Conservation (phyloP, 2,329 filamentous ascomycete species). For the Scopulariopsis brevicaulis region DNA sequence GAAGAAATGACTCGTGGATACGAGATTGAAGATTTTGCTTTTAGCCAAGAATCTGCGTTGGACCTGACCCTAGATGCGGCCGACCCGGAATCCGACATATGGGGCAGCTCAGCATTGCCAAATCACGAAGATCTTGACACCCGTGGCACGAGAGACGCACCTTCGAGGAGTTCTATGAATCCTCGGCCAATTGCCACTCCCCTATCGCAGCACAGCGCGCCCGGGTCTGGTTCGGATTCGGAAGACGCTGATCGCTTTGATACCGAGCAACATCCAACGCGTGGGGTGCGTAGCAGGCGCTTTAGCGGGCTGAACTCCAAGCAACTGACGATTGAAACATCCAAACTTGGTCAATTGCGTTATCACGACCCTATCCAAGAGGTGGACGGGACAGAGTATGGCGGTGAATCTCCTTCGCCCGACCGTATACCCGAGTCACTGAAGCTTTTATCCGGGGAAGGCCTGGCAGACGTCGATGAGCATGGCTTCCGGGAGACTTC, state of each 20-base stretch:
- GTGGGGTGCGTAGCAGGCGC: slow-evolving; percentile 61
- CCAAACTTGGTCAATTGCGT: neutral
- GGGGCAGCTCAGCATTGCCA: neutral
- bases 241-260: slow-evolving; percentile 8
- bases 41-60: slow-evolving; percentile 24
- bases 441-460: neutral
- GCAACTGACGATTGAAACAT: slow-evolving; percentile 82
- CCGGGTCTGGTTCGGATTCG: slow-evolving; percentile 18
- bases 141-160: neutral
- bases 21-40: slow-evolving; percentile 71
- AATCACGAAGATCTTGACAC: neutral
- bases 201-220: neutral
- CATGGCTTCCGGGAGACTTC: neutral
- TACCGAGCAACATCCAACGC: slow-evolving; percentile 18
- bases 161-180: neutral
- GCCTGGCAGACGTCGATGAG: neutral
- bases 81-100: neutral
- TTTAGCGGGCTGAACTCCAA: slow-evolving; percentile 71
- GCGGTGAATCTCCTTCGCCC: neutral
- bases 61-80: neutral
- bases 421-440: neutral
- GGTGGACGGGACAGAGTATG: neutral
- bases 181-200: neutral
- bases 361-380: neutral
- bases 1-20: slow-evolving; percentile 85